Conservation (phyloP, 371 early-diverging fungal genomes). For the Zancudomyces culisetae region DNA sequence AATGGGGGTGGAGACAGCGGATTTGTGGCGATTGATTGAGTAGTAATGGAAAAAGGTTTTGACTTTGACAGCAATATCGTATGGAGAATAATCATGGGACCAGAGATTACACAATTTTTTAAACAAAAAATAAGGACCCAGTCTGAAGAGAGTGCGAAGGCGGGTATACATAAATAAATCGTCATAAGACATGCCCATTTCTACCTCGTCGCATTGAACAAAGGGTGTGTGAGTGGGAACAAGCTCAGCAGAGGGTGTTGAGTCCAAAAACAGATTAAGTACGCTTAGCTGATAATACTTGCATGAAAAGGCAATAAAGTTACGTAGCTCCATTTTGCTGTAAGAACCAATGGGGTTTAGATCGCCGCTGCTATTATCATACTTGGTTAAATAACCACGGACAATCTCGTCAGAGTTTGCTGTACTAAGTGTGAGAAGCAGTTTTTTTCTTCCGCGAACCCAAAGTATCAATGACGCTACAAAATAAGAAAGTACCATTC, state of each 20-base stretch:
- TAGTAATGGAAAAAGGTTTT: conserved; percentile 91
- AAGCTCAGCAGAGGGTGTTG: conserved; percentile 86
- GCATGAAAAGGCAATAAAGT: conserved; percentile 27
- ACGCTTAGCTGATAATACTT: neutral
- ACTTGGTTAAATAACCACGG: conserved; percentile 93
- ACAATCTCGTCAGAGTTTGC: conserved; percentile 92
- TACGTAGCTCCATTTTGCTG: conserved; percentile 68
- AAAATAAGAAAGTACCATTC: conserved; percentile 89
- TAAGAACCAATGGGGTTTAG: conserved; percentile 93
- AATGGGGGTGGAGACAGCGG: conserved; percentile 86
- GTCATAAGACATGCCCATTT: conserved; percentile 95
- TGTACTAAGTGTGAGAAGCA: conserved; percentile 78
- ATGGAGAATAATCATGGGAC: conserved; percentile 39
- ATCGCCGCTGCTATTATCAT: conserved; percentile 94
- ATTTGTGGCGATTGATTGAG: conserved; percentile 93
- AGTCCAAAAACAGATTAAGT: conserved; percentile 41
- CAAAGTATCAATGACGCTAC: conserved; percentile 91
- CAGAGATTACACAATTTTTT: conserved; percentile 58
- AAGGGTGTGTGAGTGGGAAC: conserved; percentile 64
- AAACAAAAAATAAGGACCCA: conserved; percentile 89
- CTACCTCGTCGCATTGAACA: conserved; percentile 73
- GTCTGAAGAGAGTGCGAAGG: conserved; percentile 63
- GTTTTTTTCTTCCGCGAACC: conserved; percentile 48
- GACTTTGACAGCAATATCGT: conserved; percentile 66
- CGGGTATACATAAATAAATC: conserved; percentile 82